Conservation (phyloP, 140 eudicot genomes). For the Bidens hawaiensis region DNA sequence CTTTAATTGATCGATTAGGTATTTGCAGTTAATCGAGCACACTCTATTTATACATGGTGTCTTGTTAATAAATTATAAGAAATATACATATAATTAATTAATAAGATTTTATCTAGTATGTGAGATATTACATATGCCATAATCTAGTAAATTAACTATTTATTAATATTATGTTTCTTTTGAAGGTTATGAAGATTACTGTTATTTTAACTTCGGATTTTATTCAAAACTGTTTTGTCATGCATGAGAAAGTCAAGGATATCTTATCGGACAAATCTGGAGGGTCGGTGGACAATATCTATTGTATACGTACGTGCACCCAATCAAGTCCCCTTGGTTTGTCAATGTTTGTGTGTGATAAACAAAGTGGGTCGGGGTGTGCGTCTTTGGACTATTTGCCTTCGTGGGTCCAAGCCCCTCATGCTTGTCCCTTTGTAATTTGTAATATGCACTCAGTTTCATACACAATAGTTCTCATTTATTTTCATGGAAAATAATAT, state of each 20-base stretch:
- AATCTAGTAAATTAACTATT: too few relatives aligned
- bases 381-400: slow-evolving; percentile 22
- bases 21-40: too few relatives aligned
- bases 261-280: slow-evolving; percentile 16
- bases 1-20: too few relatives aligned
- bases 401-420: slow-evolving; percentile 26
- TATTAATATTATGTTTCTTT: neutral
- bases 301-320: slow-evolving; percentile 26
- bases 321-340: slow-evolving; percentile 16
- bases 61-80: too few relatives aligned
- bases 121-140: too few relatives aligned
- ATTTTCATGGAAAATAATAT: too few relatives aligned
- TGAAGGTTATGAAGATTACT: neutral
- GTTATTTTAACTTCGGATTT: neutral
- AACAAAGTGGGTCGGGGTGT: slow-evolving; percentile 29
- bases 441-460: neutral
- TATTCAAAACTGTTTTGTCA: too few relatives aligned
- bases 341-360: slow-evolving; percentile 35
- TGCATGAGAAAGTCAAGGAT: slow-evolving; percentile 23
- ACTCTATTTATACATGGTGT: too few relatives aligned
- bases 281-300: slow-evolving; percentile 36
- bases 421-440: slow-evolving; percentile 18
- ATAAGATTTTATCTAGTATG: too few relatives aligned
- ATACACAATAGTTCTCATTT: neutral
- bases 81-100: too few relatives aligned